Evolutionary conservation across 495 filamentous ascomycete species (phyloP), one percentile per base, ranked within the genome.

Genomic region (Cairneyella variabilis): DNA sequence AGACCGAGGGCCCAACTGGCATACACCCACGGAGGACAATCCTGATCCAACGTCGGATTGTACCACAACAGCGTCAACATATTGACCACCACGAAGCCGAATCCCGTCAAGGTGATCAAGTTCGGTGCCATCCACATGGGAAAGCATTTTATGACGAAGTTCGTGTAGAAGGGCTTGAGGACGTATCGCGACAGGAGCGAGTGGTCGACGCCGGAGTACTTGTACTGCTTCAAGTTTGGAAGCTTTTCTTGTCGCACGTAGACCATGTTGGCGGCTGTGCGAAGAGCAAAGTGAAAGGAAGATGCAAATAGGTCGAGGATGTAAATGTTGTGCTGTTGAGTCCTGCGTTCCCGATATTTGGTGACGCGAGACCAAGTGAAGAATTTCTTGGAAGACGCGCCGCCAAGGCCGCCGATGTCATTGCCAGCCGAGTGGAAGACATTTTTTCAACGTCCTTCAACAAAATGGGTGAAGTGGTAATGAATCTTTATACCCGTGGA

Each of bases 111-210:
- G 3, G 93, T 98, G 68, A 98, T 96, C 53, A 82, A 66, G 69
- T 83, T 83, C 50, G 82, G 80, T 75, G 93, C 93, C 93, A 98
- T 97, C 64, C 70, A 87, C 84, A 95, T 87, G 37, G 93, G 93
- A 66, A 98, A 97, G 69, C 83, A 87, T 45, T 90, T 78, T 71
- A 98, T 96, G 61, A 93, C 95, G 57, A 90, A 75, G 71, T 95
- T 86, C 69, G 82, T 96, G 75, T 97, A 98, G 71, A 97, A 98
- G 18, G 93, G 93, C 76, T 98, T 97, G 57, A 98, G 75, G 54
- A 97, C 77, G 69, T 95, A 97, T 56, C 80, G 82, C 60, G 95
- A 97, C 37, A 90, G 72, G 48, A 96, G 74, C 46, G 89, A 95
- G 69, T 87, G 87, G 71, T 98, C 93, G 60, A 96, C 85, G 36